These are phyloP conservation scores for Phaeosphaeria sp. DNA, from an alignment of 2,329 filamentous ascomycete genomes.

Conservation along the genomic window DNA sequence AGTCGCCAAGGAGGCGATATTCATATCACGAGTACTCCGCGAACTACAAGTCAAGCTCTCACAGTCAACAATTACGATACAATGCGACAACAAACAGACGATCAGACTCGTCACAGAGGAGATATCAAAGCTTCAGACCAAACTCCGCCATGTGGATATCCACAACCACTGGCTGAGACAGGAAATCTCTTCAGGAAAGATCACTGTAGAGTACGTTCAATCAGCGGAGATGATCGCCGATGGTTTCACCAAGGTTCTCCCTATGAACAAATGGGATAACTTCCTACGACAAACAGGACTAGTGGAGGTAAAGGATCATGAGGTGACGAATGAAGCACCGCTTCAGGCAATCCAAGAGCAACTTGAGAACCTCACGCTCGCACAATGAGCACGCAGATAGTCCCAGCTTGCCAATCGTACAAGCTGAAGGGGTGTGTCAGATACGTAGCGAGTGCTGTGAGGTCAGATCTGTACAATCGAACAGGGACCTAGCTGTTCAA, in stretches of 20 bases:
- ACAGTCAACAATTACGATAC: neutral
- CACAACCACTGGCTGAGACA: conserved; percentile 6
- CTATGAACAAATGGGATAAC: neutral
- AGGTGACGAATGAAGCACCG: neutral
- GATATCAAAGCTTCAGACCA: neutral
- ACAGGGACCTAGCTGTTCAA: no score
- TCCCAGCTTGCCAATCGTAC: no score
- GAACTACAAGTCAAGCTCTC: neutral
- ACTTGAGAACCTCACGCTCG: neutral
- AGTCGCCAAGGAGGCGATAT: neutral
- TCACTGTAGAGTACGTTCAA: conserved; percentile 1
- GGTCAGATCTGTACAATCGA: no score
- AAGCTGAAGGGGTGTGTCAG: no score
- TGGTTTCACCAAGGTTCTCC: conserved; percentile 5
- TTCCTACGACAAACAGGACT: conserved; percentile 1
- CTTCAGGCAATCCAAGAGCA: neutral
- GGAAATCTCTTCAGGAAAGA: neutral
- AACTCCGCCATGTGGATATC: conserved; percentile 5
- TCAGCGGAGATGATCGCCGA: conserved; percentile 2
- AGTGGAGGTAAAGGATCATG: neutral
- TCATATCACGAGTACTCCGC: neutral
- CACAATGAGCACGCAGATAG: no score
- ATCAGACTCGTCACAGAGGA: conserved; percentile 2
- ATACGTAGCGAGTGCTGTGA: no score
- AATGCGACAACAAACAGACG: conserved; percentile 11